A percentile compares a stretch with the other conserved stretches of the same genome.
These are phyloP conservation scores for Trichothecium roseum DNA, from an alignment of 2,329 filamentous ascomycete species.

Conservation along the genomic window DNA sequence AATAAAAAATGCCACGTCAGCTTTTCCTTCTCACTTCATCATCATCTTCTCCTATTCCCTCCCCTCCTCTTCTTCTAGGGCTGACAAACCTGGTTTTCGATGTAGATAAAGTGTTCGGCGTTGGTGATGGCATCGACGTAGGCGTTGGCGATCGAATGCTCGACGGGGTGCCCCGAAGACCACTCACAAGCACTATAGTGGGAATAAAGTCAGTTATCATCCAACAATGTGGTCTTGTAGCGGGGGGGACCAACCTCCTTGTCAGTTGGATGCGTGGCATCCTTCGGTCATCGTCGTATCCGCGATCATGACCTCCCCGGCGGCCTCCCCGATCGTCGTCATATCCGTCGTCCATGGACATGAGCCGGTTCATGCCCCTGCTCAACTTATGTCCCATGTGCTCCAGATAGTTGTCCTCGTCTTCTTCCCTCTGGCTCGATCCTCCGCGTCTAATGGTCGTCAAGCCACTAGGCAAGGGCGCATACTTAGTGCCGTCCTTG, in stretches of 20 bases:
- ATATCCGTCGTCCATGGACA: slow-evolving; percentile 21
- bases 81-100: slow-evolving; percentile 54
- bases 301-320: too few relatives aligned
- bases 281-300: slow-evolving; percentile 9
- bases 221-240: not conserved
- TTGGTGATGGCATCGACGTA: slow-evolving; percentile 64
- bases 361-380: slow-evolving; percentile 26
- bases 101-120: slow-evolving; percentile 65
- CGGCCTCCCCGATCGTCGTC: slow-evolving; percentile 8
- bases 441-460: not conserved
- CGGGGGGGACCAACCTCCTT: slow-evolving; percentile 27
- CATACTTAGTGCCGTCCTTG: slow-evolving; percentile 41
- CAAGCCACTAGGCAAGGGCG: slow-evolving; percentile 9
- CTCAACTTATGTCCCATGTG: slow-evolving; percentile 33
- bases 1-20: too few relatives aligned
- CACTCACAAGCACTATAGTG: slow-evolving; percentile 33
- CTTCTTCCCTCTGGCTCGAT: not conserved
- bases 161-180: slow-evolving; percentile 40
- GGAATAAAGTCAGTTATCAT: slow-evolving; percentile 3
- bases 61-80: too few relatives aligned
- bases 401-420: slow-evolving; percentile 25
- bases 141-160: slow-evolving; percentile 78
- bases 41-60: too few relatives aligned
- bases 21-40: too few relatives aligned
- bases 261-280: slow-evolving; percentile 37